These are phyloP conservation scores for Pestalotiopsis sp. DNA, from an alignment of 2,329 filamentous ascomycete species.

Conservation along the genomic window DNA sequence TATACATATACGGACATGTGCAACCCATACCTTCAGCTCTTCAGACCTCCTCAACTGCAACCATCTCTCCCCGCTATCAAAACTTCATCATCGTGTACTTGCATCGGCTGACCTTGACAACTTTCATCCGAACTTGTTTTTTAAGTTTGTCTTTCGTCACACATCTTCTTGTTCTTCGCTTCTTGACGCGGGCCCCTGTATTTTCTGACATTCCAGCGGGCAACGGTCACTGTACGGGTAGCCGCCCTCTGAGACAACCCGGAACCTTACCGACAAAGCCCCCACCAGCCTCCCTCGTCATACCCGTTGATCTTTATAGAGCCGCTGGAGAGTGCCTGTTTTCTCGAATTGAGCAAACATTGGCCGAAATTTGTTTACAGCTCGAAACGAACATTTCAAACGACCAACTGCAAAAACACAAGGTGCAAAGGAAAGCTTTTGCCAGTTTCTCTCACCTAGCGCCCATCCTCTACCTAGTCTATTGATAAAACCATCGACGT, in stretches of 20 bases:
- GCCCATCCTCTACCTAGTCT: too few species aligned
- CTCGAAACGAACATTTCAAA: too few species aligned
- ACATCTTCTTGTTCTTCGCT: neutral
- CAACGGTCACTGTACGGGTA: neutral
- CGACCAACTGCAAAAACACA: too few species aligned
- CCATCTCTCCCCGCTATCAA: too few species aligned
- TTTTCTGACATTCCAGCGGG: neutral
- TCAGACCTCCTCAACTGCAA: neutral
- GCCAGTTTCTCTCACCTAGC: too few species aligned
- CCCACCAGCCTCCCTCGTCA: neutral
- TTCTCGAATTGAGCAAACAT: neutral
- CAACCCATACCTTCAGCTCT: neutral
- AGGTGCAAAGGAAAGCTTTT: too few species aligned
- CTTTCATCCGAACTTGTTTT: neutral
- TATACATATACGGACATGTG: neutral
- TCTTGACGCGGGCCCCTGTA: neutral
- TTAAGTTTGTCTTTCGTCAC: neutral
- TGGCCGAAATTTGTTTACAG: neutral
- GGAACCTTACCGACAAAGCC: neutral
- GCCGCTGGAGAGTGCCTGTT: neutral
- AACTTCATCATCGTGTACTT: too few species aligned
- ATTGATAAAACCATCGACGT: too few species aligned
- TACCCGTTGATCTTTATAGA: neutral
- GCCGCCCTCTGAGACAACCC: neutral
- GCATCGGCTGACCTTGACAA: neutral